These are phyloP conservation scores for Ustanciosporium gigantosporum DNA, from an alignment of 1,284 basidiomycete genomes.

Conservation along the genomic window DNA sequence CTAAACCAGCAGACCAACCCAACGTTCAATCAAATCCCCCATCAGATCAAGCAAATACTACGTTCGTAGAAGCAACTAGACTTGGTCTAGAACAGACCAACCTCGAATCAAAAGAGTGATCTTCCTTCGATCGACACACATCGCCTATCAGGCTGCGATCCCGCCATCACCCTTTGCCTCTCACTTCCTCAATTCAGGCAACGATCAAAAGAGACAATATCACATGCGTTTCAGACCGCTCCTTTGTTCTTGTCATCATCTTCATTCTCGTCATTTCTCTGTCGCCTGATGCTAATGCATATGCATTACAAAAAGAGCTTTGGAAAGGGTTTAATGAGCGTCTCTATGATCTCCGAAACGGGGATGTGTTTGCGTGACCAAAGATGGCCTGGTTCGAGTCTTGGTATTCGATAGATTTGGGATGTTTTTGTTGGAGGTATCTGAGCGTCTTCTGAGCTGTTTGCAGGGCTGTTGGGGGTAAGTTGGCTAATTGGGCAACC, in stretches of 20 bases:
- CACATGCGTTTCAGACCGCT: too few relatives aligned
- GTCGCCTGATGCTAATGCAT: too few relatives aligned
- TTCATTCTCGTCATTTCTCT: too few relatives aligned
- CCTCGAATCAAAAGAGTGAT: too few relatives aligned
- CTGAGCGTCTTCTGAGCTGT: conserved; percentile 65
- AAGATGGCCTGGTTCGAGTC: not conserved
- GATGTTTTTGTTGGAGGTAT: conserved; percentile 10
- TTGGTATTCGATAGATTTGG: not conserved
- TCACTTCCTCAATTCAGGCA: not conserved
- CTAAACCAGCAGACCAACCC: conserved; percentile 7
- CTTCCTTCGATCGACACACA: too few relatives aligned
- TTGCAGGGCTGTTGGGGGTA: conserved; percentile 71
- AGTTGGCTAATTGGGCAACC: conserved; percentile 83
- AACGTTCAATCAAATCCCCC: conserved; percentile 1
- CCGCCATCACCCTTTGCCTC: too few relatives aligned
- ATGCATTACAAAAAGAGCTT: too few relatives aligned
- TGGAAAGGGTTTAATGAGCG: too few relatives aligned
- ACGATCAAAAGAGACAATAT: too few relatives aligned
- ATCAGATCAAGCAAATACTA: conserved; percentile 13
- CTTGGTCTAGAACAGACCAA: conserved; percentile 14
- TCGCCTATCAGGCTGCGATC: not conserved
- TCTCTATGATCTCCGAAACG: not conserved
- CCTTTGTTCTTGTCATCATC: too few relatives aligned
- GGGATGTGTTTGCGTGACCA: not conserved
- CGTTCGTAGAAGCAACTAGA: conserved; percentile 28